Percentiles rank a stretch among this genome's conserved stretches.
These are phyloP conservation scores for Pisolithus orientalis DNA, from an alignment of 768 basidiomycete species.

Conservation along the genomic window DNA sequence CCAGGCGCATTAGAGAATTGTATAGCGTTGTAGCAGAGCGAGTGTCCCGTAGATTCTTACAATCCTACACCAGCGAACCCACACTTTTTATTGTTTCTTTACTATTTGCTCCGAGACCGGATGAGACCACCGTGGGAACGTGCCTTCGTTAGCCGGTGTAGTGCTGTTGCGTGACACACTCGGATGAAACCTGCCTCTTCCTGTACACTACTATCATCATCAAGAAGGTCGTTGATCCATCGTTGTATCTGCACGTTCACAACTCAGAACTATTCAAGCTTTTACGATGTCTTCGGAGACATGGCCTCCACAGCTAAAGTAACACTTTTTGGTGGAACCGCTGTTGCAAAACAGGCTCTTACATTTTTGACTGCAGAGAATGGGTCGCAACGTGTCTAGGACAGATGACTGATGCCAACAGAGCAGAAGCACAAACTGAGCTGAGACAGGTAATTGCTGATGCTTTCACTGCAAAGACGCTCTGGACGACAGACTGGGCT, in stretches of 20 bases:
- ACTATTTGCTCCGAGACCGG: conserved; percentile 18
- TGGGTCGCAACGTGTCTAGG: conserved; percentile 94
- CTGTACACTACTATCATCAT: neutral
- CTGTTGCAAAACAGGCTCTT: neutral
- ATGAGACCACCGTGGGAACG: neutral
- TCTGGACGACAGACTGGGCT: conserved; percentile 94
- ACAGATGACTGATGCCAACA: conserved; percentile 85
- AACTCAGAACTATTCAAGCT: no score
- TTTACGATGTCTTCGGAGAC: conserved; percentile 63
- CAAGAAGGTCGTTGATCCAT: neutral
- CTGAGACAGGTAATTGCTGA: conserved; percentile 95
- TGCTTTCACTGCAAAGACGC: conserved; percentile 74
- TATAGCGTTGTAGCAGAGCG: neutral
- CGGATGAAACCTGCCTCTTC: neutral
- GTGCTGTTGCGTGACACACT: neutral
- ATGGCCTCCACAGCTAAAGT: conserved; percentile 81
- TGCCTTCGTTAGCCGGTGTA: neutral
- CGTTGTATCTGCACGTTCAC: neutral
- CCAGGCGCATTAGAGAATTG: conserved; percentile 26
- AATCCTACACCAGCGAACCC: conserved; percentile 14
- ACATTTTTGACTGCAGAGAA: conserved; percentile 48
- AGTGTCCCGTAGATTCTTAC: conserved; percentile 20
- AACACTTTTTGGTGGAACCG: conserved; percentile 12
- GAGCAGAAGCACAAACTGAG: conserved; percentile 85
- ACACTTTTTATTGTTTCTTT: conserved; percentile 2